A percentile compares a stretch with the other conserved stretches of the same genome.
Conservation (phyloP, 768 basidiomycete species). For the Suillus fuscotomentosus region DNA sequence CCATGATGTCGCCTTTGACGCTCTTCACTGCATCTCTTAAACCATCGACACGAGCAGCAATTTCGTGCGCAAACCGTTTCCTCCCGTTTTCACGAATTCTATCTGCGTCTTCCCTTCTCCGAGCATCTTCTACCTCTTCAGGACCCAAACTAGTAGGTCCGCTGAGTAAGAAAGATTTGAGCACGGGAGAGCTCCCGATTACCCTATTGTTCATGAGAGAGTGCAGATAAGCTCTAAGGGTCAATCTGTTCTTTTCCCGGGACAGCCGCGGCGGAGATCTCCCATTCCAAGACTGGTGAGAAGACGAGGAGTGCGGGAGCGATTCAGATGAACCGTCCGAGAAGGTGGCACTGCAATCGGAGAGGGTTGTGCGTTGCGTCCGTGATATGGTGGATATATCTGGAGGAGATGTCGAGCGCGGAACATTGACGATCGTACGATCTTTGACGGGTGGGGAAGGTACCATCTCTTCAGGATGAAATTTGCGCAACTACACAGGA, state of each 20-base stretch:
- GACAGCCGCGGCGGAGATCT: conserved; percentile 56
- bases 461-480: conserved; percentile 80
- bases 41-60: conserved; percentile 81
- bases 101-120: conserved; percentile 85
- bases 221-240: conserved; percentile 91
- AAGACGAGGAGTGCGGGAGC: conserved; percentile 76
- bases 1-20: conserved; percentile 94
- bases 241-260: conserved; percentile 93
- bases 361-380: conserved; percentile 53
- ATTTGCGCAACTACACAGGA: conserved; percentile 69
- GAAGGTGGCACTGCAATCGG: conserved; percentile 1
- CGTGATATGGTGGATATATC: conserved; percentile 37
- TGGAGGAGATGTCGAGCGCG: conserved; percentile 28
- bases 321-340: conserved; percentile 13
- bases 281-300: conserved; percentile 73
- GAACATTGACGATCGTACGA: conserved; percentile 60
- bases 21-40: conserved; percentile 79
- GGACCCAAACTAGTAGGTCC: conserved; percentile 64
- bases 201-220: conserved; percentile 65
- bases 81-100: conserved; percentile 82
- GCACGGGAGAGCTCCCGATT: conserved; percentile 83
- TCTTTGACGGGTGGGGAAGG: conserved; percentile 89
- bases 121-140: conserved; percentile 79
- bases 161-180: conserved; percentile 82
- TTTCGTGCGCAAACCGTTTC: conserved; percentile 82